Evolutionary conservation across 306 rosid species (phyloP).

Genomic region (Coriaria nepalensis): DNA sequence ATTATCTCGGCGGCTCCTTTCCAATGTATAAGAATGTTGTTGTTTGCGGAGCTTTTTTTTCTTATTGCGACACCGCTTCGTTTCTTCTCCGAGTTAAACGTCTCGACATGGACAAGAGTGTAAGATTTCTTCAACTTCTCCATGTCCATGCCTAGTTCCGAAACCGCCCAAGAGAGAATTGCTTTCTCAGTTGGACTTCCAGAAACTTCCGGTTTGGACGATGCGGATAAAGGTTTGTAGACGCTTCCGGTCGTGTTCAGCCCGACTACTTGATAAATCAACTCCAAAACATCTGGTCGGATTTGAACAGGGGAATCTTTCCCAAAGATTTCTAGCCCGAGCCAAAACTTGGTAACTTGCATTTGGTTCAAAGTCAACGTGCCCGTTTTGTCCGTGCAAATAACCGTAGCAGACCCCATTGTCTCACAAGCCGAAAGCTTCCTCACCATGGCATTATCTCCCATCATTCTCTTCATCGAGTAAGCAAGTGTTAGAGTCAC

Average conservation of each 20-base stretch:
- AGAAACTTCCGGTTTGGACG: conserved; percentile 49
- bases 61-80: conserved; percentile 59
- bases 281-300: conserved; percentile 25
- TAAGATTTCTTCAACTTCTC: conserved; percentile 39
- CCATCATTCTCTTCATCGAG: conserved; percentile 96
- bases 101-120: conserved; percentile 53
- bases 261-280: conserved; percentile 59
- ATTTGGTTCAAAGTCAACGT: conserved; percentile 67
- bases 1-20: conserved; percentile 89
- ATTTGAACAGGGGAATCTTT: conserved; percentile 24
- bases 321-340: conserved; percentile 36
- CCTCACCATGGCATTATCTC: conserved; percentile 86
- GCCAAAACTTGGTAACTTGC: conserved; percentile 62
- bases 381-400: conserved; percentile 80
- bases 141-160: conserved; percentile 50
- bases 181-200: conserved; percentile 90
- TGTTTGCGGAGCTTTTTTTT: conserved; percentile 18
- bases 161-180: conserved; percentile 57
- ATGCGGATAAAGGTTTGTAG: conserved; percentile 26
- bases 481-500: conserved; percentile 79
- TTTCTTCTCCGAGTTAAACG: conserved; percentile 76
- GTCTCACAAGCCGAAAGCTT: conserved; percentile 82
- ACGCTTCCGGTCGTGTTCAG: conserved; percentile 63
- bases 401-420: conserved; percentile 90
- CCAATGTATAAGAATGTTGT: conserved; percentile 58